These are phyloP conservation scores for Ceratocystis variospora DNA, from an alignment of 2,329 filamentous ascomycete genomes.

Conservation along the genomic window DNA sequence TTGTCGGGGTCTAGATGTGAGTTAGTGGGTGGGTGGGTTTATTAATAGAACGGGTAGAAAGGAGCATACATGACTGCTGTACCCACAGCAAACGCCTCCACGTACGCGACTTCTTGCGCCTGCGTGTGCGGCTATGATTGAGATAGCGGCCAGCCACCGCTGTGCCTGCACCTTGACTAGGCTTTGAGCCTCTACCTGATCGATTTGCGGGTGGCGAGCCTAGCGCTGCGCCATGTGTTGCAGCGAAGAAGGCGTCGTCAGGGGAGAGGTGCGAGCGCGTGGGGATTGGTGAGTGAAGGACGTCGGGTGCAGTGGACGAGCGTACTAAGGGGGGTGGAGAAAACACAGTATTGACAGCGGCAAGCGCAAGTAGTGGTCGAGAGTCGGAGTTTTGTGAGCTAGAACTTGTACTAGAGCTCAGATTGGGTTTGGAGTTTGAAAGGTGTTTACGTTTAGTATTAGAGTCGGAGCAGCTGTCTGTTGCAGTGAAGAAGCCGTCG, in stretches of 20 bases:
- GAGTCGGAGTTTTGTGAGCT: conserved; percentile 21
- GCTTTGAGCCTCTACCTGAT: conserved; percentile 19
- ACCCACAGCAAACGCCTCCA: conserved; percentile 99
- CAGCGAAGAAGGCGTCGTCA: conserved; percentile 63
- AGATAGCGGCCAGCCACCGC: conserved; percentile 32
- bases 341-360: background rate
- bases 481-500: conserved; percentile 57
- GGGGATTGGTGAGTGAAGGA: conserved; percentile 28
- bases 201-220: conserved; percentile 36
- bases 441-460: background rate
- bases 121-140: conserved; percentile 46
- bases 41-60: conserved; percentile 25
- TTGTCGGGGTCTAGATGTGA: conserved; percentile 70
- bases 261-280: conserved; percentile 57
- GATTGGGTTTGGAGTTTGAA: background rate
- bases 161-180: conserved; percentile 25
- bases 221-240: conserved; percentile 20
- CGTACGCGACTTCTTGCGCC: conserved; percentile 53
- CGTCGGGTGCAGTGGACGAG: conserved; percentile 8
- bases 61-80: conserved; percentile 69
- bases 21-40: background rate
- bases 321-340: conserved; percentile 4
- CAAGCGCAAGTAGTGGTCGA: background rate
- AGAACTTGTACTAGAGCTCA: background rate
- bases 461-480: background rate